Evolutionary conservation across 345 rosid species (phyloP), one percentile per base, ranked within the genome.

Genomic region (Salix dunnii): DNA sequence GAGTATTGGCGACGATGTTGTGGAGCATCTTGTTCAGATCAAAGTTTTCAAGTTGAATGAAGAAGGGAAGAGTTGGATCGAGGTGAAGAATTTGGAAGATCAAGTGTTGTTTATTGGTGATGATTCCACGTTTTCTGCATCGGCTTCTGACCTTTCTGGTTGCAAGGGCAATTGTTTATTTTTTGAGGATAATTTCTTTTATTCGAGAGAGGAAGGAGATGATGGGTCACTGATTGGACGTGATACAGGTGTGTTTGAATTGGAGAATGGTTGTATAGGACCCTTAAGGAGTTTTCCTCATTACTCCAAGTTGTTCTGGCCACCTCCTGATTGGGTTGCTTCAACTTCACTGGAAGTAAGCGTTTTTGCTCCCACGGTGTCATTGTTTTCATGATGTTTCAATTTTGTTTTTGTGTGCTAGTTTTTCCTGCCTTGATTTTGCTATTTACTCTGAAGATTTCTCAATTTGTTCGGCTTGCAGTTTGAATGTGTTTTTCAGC

Each of bases 41-140:
- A 89, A 86, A 84, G 93, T 90, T 30, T 96, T 78, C 75, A 87
- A 67, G 80, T 84, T 96, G 86, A 86, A 76, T 53, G 83, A 79
- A 67, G 78, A 58, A 31, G 81, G 35, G 64, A 73, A 79, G 85
- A 68, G 78, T 77, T 96, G 99, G 98, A 77, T 83, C 72, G 88
- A 86, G 79, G 77, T 87, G 70, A 75, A 70, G 33, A 84, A 82
- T 69, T 83, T 96, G 72, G 87, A 84, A 2, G 87, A 87, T 84
- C 83, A 80, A 0, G 83, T 94, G 77, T 78, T 96, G 89, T 96
- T 96, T 74, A 70, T 92, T n/a, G 97, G 98, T n/a, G 95, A 92
- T 76, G 98, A 91, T 68, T 89, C 89, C 69, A 82, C 88, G 13
- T 96, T 93, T 78, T 88, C 97, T 0, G 90, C 89, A 2, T 83